Conservation (phyloP, 345 rosid genomes). For the Dipteronia sinensis region DNA sequence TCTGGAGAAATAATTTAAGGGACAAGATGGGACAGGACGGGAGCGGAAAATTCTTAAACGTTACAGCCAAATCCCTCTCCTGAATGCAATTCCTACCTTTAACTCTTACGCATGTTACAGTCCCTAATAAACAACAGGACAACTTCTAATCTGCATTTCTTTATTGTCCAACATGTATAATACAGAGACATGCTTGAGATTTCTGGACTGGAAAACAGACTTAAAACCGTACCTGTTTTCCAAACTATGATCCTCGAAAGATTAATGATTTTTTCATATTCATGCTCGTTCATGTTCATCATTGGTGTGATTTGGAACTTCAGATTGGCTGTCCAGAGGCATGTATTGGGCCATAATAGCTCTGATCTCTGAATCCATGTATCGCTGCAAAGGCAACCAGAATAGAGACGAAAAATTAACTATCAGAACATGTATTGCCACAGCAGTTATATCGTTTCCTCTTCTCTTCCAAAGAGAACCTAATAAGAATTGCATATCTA, state of each 20-base stretch:
- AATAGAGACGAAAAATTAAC: conserved; percentile 3
- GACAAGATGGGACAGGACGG: conserved; percentile 5
- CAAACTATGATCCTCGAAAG: conserved; percentile 10
- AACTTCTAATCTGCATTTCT: conserved; percentile 27
- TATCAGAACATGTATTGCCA: background rate
- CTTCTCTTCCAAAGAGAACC: background rate
- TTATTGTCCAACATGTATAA: conserved; percentile 24
- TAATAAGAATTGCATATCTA: background rate
- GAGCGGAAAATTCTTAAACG: conserved; percentile 9
- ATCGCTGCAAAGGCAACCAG: conserved; percentile 52
- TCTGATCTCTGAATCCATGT: conserved; percentile 98
- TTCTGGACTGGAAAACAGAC: conserved; percentile 7
- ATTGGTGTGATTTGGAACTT: conserved; percentile 59
- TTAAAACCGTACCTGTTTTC: conserved; percentile 4
- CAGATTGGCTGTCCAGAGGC: conserved; percentile 91
- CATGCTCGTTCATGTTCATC: conserved; percentile 63
- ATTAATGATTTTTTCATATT: conserved; percentile 9
- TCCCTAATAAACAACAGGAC: conserved; percentile 22
- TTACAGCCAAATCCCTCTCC: conserved; percentile 29
- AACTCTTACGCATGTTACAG: conserved; percentile 29
- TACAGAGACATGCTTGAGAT: conserved; percentile 24
- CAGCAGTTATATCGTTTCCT: background rate
- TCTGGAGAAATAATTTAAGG: conserved; percentile 9
- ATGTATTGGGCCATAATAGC: conserved; percentile 99
- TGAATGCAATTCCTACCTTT: conserved; percentile 24